Conservation (phyloP, 2,329 filamentous ascomycete species). For the Penicillium griseofulvum region DNA sequence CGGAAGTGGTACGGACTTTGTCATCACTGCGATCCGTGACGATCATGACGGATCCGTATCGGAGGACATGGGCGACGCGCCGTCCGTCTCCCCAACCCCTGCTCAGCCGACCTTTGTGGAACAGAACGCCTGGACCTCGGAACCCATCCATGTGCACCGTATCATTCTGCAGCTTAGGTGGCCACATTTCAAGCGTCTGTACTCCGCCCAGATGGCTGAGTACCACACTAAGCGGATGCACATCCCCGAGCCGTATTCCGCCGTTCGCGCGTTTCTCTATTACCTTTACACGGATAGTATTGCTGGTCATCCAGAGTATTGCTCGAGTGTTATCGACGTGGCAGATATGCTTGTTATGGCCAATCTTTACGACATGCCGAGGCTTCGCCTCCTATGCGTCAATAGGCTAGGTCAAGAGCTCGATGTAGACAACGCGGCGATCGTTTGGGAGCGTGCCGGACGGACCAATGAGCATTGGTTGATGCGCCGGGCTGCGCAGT, state of each 20-base stretch:
- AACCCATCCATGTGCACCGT: slow-evolving; percentile 89
- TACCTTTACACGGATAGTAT: slow-evolving; percentile 98
- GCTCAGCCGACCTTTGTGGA: slow-evolving; percentile 35
- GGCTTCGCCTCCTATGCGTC: slow-evolving; percentile 84
- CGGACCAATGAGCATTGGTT: slow-evolving; percentile 93
- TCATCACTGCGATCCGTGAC: slow-evolving; percentile 83
- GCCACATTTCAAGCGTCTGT: slow-evolving; percentile 93
- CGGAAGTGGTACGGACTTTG: slow-evolving; percentile 85
- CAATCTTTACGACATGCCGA: slow-evolving; percentile 96
- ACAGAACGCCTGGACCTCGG: slow-evolving; percentile 57
- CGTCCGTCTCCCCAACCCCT: slow-evolving; percentile 25
- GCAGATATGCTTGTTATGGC: slow-evolving; percentile 95
- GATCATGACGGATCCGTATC: slow-evolving; percentile 47
- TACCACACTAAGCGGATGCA: slow-evolving; percentile 98
- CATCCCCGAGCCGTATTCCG: slow-evolving; percentile 91
- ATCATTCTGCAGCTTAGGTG: slow-evolving; percentile 92
- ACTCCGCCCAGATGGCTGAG: slow-evolving; percentile 92
- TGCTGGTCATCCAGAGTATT: slow-evolving; percentile 56
- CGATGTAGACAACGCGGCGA: slow-evolving; percentile 89
- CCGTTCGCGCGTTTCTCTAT: slow-evolving; percentile 91
- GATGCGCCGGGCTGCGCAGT: slow-evolving; percentile 78
- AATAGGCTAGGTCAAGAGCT: slow-evolving; percentile 86
- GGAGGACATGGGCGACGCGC: slow-evolving; percentile 52
- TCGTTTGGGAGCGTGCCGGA: slow-evolving; percentile 92
- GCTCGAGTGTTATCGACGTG: slow-evolving; percentile 71